A percentile compares a stretch with the other conserved stretches of the same genome.
Conservation (phyloP, 2,329 filamentous ascomycete genomes). For the Diaporthe sp. region DNA sequence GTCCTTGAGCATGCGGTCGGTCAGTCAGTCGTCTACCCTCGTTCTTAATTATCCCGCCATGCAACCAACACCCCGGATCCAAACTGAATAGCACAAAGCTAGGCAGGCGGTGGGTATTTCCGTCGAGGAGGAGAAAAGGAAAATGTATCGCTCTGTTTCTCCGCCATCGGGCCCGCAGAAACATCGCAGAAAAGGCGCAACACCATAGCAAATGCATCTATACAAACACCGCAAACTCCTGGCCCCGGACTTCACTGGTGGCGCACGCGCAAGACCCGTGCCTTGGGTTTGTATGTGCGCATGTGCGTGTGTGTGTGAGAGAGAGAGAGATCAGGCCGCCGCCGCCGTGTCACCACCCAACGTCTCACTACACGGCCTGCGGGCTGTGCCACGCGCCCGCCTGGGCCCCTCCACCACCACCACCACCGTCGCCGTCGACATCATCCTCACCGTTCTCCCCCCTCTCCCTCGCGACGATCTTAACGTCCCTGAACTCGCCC, state of each 20-base stretch:
- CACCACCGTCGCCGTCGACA: background rate
- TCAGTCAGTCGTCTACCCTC: background rate
- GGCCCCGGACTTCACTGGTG: background rate
- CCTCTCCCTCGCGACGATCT: slow-evolving; percentile 32
- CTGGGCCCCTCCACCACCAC: slow-evolving; percentile 4
- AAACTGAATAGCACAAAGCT: background rate
- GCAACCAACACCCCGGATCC: background rate
- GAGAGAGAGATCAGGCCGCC: background rate
- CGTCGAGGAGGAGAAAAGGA: background rate
- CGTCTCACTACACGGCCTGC: slow-evolving; percentile 12
- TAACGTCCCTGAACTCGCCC: slow-evolving; percentile 45
- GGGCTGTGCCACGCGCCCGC: slow-evolving; percentile 16
- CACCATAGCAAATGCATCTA: slow-evolving; percentile 4
- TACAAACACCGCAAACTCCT: background rate
- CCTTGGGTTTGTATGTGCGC: background rate
- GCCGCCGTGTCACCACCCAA: background rate
- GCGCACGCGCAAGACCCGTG: no score
- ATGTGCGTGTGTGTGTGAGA: no score
- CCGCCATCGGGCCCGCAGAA: background rate
- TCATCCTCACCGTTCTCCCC: slow-evolving; percentile 9
- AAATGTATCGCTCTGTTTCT: no score
- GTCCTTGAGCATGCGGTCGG: background rate
- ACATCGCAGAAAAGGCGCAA: slow-evolving; percentile 1
- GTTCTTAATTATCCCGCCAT: background rate
- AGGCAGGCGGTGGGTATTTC: background rate